Percentiles rank a stretch among this genome's conserved stretches.
phyloP scores from a whole-genome alignment of 352 stramenopile species.

The Phytophthora niederhauseri region DNA sequence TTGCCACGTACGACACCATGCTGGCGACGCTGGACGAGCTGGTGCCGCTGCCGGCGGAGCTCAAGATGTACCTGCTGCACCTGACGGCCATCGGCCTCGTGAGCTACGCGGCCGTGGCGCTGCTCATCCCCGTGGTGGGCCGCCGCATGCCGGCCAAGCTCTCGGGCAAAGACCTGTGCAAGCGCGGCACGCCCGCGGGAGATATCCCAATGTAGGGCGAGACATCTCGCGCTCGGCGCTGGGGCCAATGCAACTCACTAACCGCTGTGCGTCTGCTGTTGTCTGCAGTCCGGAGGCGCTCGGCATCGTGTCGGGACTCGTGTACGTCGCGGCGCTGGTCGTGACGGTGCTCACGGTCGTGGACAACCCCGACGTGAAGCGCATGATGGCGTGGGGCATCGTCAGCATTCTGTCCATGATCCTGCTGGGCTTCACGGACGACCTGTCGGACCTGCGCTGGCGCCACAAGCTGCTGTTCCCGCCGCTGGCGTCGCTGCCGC shows the following conservation, averaged over 20 bases:
- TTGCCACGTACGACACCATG: slow-evolving; percentile 24
- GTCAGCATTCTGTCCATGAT: slow-evolving; percentile 92
- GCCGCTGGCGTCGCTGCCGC: slow-evolving; percentile 95
- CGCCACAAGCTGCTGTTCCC: slow-evolving; percentile 98
- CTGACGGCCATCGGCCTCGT: slow-evolving; percentile 58
- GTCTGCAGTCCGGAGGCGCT: slow-evolving; percentile 79
- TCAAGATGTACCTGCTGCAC: slow-evolving; percentile 52
- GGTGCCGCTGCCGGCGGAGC: slow-evolving; percentile 32
- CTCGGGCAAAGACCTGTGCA: slow-evolving; percentile 94
- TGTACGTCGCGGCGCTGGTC: slow-evolving; percentile 82
- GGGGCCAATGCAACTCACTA: neutral
- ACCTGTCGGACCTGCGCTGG: slow-evolving; percentile 96
- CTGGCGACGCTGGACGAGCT: slow-evolving; percentile 25
- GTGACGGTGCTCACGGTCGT: slow-evolving; percentile 75
- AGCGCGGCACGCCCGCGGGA: slow-evolving; percentile 85
- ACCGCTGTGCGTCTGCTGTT: neutral
- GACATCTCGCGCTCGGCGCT: neutral
- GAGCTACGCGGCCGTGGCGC: slow-evolving; percentile 63
- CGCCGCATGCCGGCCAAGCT: slow-evolving; percentile 82
- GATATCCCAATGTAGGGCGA: slow-evolving; percentile 85
- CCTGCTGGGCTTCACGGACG: slow-evolving; percentile 93
- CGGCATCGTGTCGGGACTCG: slow-evolving; percentile 86
- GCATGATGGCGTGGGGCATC: slow-evolving; percentile 86
- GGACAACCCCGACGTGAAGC: slow-evolving; percentile 66
- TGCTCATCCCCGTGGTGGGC: slow-evolving; percentile 67